These are phyloP conservation scores for Teratosphaeria destructans DNA, from an alignment of 2,329 filamentous ascomycete genomes.

Conservation along the genomic window DNA sequence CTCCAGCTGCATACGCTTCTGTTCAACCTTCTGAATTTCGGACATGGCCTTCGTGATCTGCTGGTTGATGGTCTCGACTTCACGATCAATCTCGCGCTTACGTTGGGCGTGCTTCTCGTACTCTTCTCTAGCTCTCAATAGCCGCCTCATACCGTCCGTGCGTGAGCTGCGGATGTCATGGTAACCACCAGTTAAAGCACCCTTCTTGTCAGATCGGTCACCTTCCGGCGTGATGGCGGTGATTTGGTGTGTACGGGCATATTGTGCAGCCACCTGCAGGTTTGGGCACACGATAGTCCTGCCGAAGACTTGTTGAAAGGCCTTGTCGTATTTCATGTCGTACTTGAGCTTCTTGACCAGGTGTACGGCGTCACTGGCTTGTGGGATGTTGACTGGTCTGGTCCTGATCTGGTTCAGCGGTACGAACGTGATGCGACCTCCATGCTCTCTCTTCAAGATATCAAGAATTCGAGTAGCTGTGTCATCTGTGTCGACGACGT, in stretches of 20 bases:
- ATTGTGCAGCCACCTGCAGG: slow-evolving; percentile 75
- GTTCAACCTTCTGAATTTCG: slow-evolving; percentile 71
- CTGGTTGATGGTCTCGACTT: slow-evolving; percentile 73
- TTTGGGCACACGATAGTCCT: slow-evolving; percentile 92
- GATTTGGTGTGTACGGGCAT: slow-evolving; percentile 81
- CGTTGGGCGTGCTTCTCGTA: slow-evolving; percentile 58
- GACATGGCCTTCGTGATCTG: slow-evolving; percentile 80
- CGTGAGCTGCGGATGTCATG: slow-evolving; percentile 79
- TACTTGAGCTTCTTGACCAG: slow-evolving; percentile 77
- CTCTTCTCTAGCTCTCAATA: slow-evolving; percentile 64
- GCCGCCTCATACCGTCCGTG: slow-evolving; percentile 68
- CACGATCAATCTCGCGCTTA: slow-evolving; percentile 53
- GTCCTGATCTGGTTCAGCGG: slow-evolving; percentile 73
- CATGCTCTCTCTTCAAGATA: slow-evolving; percentile 64
- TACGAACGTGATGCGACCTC: slow-evolving; percentile 88
- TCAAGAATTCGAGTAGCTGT: slow-evolving; percentile 77
- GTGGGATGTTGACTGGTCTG: slow-evolving; percentile 63
- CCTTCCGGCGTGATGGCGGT: slow-evolving; percentile 91
- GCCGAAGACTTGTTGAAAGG: slow-evolving; percentile 90
- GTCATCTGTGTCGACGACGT: slow-evolving; percentile 83
- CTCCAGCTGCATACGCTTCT: slow-evolving; percentile 66
- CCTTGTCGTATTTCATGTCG: slow-evolving; percentile 65
- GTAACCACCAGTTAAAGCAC: slow-evolving; percentile 89
- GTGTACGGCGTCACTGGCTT: slow-evolving; percentile 76
- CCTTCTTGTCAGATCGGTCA: slow-evolving; percentile 88